Base-by-base conservation (phyloP, 495 filamentous ascomycete genomes). In the Penicillium waksmanii region DNA sequence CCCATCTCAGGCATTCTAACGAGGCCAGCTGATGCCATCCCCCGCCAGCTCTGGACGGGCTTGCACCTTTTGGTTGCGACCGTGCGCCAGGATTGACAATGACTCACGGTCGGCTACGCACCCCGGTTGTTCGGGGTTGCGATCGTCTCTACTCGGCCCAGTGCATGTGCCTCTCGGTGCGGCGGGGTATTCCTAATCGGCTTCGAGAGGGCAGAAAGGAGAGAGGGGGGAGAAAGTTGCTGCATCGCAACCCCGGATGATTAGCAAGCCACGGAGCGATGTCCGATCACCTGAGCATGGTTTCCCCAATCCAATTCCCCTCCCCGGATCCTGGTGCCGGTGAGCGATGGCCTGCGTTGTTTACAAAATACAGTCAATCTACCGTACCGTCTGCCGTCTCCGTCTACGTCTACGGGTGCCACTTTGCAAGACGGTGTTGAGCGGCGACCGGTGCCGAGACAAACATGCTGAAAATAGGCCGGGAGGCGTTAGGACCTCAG, bases 61-160 rank as follows among this genome's bases (percentile, higher is more conserved):
- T 44, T 44, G 15, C 35, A 52, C 31, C 15, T 40, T 36, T 17
- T 15, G 21, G 18, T 27, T 54, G 51, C 23, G 50, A 47, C 64
- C 64, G 64, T 67, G 65, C 64, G 62, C 55, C 15, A 34, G 25
- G 6, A 31, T 31, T 31, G 27, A 31, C 27, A 46, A 56, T 70
- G 67, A 70, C 56, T 70, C 67, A 69, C 57, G 51, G 61, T 66
- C 55, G 60, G 57, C 63, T 63, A 56, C 31, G 25, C 42, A 47
- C 55, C 58, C 35, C 53, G 42, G 10, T 35, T 33, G n/a, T 19
- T 56, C 42, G 58, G 53, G 51, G 40, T 35, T 42, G 48, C 17
- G 47, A 47, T 55, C 51, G 56, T 35, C 34, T 18, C 42, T 38
- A 47, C 33, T 57, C 35, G 36, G 53, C 49, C 43, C 34, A 55